Evolutionary conservation across 129 eudicot species (phyloP), one percentile per base, ranked within the genome.

Genomic region (Saussurea involucrata): DNA sequence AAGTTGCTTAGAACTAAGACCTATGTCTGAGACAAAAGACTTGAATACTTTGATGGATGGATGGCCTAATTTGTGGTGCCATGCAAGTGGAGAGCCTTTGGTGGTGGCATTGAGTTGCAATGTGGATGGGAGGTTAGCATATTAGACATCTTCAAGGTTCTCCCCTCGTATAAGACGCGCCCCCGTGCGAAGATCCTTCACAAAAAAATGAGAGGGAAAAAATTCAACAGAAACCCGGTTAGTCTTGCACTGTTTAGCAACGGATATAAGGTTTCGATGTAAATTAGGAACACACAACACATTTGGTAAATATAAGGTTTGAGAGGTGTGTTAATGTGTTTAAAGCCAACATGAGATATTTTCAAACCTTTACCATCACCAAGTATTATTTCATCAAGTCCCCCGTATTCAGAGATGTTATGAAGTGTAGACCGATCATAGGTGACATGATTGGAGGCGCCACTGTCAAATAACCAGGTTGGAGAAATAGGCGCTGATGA

Each of bases 1-100:
- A 34, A 34, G 9, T 34, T 34, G 69, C 28, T 25, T 25, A 12
- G 69, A 64, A 64, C 34, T 24, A 3, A 27, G 36, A 13, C 69
- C 36, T 25, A 64, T 10, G 34, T 12, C 27, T 64, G 20, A 64
- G 28, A 64, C 18, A 29, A 28, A 13, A 29, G 24, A 29, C 12
- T 66, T 31, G 40, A 29, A 66, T 17, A 66, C 44, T 66, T 66
- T 66, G 71, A 21, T 66, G 44, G 71, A 66, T 66, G 71, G 71
- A 31, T 66, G 71, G 33, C 17, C 31, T 15, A 31, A 66, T 29
- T 21, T 66, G n/a, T 12, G 71, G 7, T 66, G 31, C 34, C 42
- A 27, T 9, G 8, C 8, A 18, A 57, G 64, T 15, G 64, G 64
- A 17, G 25, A 57, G 64, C 4, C 11, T n/a, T 20, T 57, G 64